Evolutionary conservation across 192 early-diverging fungal genomes (phyloP), one percentile per base, ranked within the genome.

Genomic region (Entomortierella parvispora): DNA sequence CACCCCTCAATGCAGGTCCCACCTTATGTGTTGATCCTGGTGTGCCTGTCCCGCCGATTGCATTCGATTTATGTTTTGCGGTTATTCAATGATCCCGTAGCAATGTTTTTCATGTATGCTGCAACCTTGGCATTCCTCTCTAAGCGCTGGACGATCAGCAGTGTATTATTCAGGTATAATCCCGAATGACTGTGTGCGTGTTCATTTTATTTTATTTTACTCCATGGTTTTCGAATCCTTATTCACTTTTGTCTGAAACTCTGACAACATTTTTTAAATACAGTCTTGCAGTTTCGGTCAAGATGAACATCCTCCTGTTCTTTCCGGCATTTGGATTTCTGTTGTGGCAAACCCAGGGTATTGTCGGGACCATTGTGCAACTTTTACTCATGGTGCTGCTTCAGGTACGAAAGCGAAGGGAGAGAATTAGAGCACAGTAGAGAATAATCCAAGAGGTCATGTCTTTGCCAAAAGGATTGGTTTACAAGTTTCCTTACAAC

Each of bases 231-330:
- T 8, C 4, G 7, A 28, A 33, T 28, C n/a, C 17, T 42, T 40
- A 26, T 15, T 29, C 8, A 7, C 32, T 8, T 20, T 18, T 33
- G 11, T 18, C 20, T 2, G 18, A 23, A 2, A 18, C 2, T 53
- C 32, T 34, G 26, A 44, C 28, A 14, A 3, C 28, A 26, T 5
- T 75, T 32, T 61, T 33, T 46, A 44, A 33, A 20, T 58, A 68
- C 12, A 60, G 96, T 66, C 45, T 93, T 2, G 93, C 91, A 1
- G 66, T 97, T 3, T 93, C 96, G 0, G 80, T 99, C 45, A 99
- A 99, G 66, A 99, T 99, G 97, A 97, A 96, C 68, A 89, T 95
- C 15, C 82, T 97, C 23, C 82, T 99, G 10, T 94, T 94, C 78
- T 93, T 94, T 37, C 97, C 97, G 0, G 96, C 90, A 0, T 91